These are phyloP conservation scores for Geotrichum europaeum DNA, from an alignment of 1,139 yeast species.

Conservation along the genomic window DNA sequence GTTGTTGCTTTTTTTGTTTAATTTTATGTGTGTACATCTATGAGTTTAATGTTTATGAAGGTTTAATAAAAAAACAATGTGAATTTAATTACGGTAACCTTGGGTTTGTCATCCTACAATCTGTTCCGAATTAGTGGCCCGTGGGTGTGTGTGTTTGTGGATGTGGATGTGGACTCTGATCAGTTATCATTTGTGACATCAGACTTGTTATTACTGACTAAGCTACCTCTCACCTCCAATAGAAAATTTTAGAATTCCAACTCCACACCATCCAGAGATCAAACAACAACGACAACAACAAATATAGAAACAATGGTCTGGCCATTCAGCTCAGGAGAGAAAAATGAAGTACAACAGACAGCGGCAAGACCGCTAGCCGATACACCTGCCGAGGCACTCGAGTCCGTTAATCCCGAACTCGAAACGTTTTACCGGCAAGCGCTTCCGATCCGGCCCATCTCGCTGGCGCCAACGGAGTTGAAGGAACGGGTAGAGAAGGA, in stretches of 20 bases:
- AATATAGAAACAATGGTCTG: constrained; percentile 9
- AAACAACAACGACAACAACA: not conserved
- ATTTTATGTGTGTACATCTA: not conserved
- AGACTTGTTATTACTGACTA: not conserved
- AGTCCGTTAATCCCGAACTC: constrained; percentile 11
- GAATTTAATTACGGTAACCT: not conserved
- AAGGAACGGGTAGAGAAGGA: constrained; percentile 13
- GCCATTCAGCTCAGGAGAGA: constrained; percentile 8
- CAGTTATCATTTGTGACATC: not conserved
- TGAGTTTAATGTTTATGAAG: not conserved
- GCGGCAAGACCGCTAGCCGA: not conserved
- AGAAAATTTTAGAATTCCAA: not conserved
- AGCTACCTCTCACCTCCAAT: not conserved
- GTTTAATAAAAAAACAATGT: not conserved
- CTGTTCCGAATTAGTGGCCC: too few relatives aligned
- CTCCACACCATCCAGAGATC: not conserved
- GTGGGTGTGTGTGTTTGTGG: too few relatives aligned
- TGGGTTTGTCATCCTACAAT: too few relatives aligned
- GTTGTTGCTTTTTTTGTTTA: not conserved
- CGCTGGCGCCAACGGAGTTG: constrained; percentile 16
- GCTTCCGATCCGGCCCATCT: constrained; percentile 16
- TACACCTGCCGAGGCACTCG: constrained; percentile 1
- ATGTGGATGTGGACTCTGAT: too few relatives aligned
- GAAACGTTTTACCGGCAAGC: constrained; percentile 13
- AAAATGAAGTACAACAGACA: not conserved